These are phyloP conservation scores for Aspergillus indologenus DNA, from an alignment of 495 filamentous ascomycete species.

Conservation along the genomic window DNA sequence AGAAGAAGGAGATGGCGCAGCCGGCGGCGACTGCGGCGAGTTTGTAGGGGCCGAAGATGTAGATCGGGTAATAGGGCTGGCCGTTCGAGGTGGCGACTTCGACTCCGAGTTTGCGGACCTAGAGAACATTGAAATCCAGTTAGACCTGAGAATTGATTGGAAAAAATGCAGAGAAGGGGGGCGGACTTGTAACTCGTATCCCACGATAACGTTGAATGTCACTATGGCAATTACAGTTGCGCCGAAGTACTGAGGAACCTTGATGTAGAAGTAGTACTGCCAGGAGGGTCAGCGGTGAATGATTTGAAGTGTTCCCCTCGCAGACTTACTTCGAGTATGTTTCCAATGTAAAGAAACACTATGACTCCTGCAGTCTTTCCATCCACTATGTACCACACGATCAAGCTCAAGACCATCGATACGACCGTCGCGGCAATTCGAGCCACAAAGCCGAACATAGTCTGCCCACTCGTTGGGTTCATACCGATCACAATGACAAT, in stretches of 20 bases:
- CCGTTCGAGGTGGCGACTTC: conserved; percentile 54
- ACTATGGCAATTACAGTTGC: conserved; percentile 62
- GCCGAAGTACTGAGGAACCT: conserved; percentile 57
- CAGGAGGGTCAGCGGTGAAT: background rate
- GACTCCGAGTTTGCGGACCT: conserved; percentile 61
- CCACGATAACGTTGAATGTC: conserved; percentile 66
- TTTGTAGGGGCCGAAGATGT: conserved; percentile 65
- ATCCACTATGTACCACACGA: conserved; percentile 76
- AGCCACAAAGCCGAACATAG: conserved; percentile 65
- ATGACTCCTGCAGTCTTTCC: conserved; percentile 59
- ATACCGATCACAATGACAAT: conserved; percentile 69
- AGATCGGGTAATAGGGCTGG: conserved; percentile 67
- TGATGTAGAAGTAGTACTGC: conserved; percentile 62
- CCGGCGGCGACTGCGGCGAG: conserved; percentile 67
- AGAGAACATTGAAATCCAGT: conserved; percentile 2
- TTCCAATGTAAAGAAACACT: conserved; percentile 64
- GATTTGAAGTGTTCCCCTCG: background rate
- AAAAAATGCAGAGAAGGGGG: background rate
- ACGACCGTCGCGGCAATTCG: conserved; percentile 59
- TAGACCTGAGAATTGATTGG: conserved; percentile 9
- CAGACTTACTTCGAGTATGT: conserved; percentile 53
- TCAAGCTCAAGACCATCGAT: conserved; percentile 56
- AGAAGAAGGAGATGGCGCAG: conserved; percentile 69
- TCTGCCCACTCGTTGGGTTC: conserved; percentile 58
- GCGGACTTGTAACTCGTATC: conserved; percentile 68